Conservation (phyloP, 495 filamentous ascomycete genomes). For the Trichoderma asperelloides region DNA sequence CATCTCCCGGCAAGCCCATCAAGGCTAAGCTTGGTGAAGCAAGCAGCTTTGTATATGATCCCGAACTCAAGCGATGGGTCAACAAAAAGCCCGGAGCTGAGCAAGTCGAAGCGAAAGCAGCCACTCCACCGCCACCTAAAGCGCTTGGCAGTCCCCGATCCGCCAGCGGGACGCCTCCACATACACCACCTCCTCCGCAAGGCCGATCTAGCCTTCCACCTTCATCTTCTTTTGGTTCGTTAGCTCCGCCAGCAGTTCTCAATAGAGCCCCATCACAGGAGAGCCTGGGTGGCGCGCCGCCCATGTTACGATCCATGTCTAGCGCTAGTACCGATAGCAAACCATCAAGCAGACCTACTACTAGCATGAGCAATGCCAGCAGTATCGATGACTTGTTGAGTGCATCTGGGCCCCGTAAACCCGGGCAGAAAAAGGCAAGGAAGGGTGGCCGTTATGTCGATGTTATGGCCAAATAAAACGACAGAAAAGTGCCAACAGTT, state of each 20-base stretch:
- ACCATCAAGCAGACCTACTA: conserved; percentile 48
- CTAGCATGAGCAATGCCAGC: conserved; percentile 67
- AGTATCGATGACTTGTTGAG: conserved; percentile 81
- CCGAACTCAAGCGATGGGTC: conserved; percentile 92
- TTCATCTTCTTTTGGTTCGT: not conserved
- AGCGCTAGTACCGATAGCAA: conserved; percentile 30
- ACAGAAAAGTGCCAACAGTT: not conserved
- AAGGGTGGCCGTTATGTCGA: conserved; percentile 83
- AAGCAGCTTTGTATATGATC: conserved; percentile 87
- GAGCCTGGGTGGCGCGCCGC: conserved; percentile 21
- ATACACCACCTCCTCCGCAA: conserved; percentile 9
- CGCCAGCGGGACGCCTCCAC: conserved; percentile 24
- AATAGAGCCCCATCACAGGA: conserved; percentile 20
- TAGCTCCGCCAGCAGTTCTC: conserved; percentile 23
- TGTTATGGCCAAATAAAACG: conserved; percentile 63
- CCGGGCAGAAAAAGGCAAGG: conserved; percentile 60
- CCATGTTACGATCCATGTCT: conserved; percentile 38
- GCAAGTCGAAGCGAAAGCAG: conserved; percentile 34
- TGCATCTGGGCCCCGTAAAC: conserved; percentile 57
- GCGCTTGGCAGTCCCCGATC: conserved; percentile 21
- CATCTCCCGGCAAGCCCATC: conserved; percentile 59
- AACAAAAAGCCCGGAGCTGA: conserved; percentile 80
- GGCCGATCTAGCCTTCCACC: conserved; percentile 26
- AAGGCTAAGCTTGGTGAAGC: conserved; percentile 92
- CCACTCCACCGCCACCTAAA: conserved; percentile 39